Evolutionary conservation across 2,329 filamentous ascomycete genomes (phyloP), one percentile per base, ranked within the genome.

Genomic region (Diplodia corticola): DNA sequence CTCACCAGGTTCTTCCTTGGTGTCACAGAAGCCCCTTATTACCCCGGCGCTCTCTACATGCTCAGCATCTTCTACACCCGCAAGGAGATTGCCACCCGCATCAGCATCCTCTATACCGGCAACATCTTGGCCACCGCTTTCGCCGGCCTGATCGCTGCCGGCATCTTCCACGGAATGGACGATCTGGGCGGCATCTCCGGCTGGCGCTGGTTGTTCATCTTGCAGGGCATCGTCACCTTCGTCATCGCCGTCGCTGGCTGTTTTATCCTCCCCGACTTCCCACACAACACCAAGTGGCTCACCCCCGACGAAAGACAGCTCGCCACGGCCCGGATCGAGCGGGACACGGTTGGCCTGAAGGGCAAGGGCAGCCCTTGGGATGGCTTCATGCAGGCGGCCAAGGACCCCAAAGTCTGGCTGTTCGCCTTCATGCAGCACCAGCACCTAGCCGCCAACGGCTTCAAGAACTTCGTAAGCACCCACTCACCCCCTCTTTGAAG

Each of bases 61-160:
- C 76, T 84, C 9, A 81, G 78, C 15, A 81, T 79, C 68, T 85
- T 83, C 82, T 86, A 85, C 69, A 86, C 82, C 1, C 81, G 81
- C 57, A 79, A 81, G 33, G 84, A 86, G 68, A 73, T 86, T 13
- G 80, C 80, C 3, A 78, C 83, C 49, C 80, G 84, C 7, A 83
- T 81, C 69, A 80, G 80, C 22, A 80, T 85, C 57, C 80, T 86
- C 65, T 85, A 84, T 71, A 81, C 82, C 5, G 83, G 82, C 4
- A 81, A 79, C 1, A 73, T 84, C 26, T 77, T 85, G 30, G 80
- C 79, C 61, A 81, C 75, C 57, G 83, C 83, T 2, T 86, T 86
- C 69, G 82, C 82, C 17, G 83, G 81, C 30, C 76, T 86, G 33
- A 83, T 86, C 57, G 83, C 81, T 4, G 84, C 84, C 3, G 83